A percentile compares a stretch with the other conserved stretches of the same genome.
phyloP scores from a whole-genome alignment of 1,139 yeast species.

The Suhomyces ambrosiae region DNA sequence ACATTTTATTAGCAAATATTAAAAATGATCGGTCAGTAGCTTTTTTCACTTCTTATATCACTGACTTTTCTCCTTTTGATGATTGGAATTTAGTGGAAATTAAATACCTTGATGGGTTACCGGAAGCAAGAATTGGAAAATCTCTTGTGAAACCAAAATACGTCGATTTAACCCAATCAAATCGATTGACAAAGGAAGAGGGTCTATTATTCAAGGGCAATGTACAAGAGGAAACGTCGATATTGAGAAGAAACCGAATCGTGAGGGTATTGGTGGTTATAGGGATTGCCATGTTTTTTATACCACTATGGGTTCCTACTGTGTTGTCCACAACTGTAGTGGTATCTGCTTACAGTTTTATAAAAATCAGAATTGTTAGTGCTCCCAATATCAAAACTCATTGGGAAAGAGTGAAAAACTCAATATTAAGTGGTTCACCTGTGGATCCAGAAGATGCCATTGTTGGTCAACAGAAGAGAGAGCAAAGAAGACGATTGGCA shows the following conservation, averaged over 20 bases:
- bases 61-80: conserved; percentile 53
- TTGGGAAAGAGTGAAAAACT: conserved; percentile 37
- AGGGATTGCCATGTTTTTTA: conserved; percentile 33
- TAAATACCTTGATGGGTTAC: conserved; percentile 41
- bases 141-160: conserved; percentile 51
- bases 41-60: conserved; percentile 54
- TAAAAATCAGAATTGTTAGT: conserved; percentile 31
- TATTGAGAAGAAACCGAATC: conserved; percentile 32
- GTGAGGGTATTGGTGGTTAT: conserved; percentile 33
- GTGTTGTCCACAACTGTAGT: conserved; percentile 44
- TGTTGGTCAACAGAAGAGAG: conserved; percentile 36
- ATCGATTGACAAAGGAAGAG: conserved; percentile 18
- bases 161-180: conserved; percentile 51
- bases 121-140: conserved; percentile 36
- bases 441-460: conserved; percentile 37
- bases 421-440: conserved; percentile 37
- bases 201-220: conserved; percentile 27
- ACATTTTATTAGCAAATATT: conserved; percentile 69
- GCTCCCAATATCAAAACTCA: conserved; percentile 31
- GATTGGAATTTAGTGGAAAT: conserved; percentile 43
- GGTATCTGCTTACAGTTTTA: conserved; percentile 40
- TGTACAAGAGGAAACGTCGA: conserved; percentile 43
- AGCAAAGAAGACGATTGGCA: conserved; percentile 28
- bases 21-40: conserved; percentile 69
- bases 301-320: conserved; percentile 58